These are phyloP conservation scores for Xerocomellus chrysenteron DNA, from an alignment of 768 basidiomycete species.

Conservation along the genomic window DNA sequence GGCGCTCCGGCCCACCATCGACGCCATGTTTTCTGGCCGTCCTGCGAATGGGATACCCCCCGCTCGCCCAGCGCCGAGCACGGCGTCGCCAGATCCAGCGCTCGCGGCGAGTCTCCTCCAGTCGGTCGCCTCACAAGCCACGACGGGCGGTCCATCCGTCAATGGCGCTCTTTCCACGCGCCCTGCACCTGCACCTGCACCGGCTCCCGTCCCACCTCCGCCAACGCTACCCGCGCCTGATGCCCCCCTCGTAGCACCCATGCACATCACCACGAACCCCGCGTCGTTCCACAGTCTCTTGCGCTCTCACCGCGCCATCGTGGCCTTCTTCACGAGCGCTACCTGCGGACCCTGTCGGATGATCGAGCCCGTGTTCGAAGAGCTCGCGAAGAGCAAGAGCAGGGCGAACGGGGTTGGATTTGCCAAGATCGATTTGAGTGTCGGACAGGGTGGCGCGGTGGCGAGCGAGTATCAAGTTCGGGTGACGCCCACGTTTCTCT, in stretches of 20 bases:
- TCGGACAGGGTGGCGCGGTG: conserved; percentile 61
- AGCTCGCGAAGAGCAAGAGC: conserved; percentile 65
- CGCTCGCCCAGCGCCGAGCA: conserved; percentile 25
- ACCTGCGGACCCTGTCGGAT: conserved; percentile 78
- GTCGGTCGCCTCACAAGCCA: conserved; percentile 53
- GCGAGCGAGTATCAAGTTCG: conserved; percentile 63
- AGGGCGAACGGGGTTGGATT: conserved; percentile 62
- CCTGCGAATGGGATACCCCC: conserved; percentile 33
- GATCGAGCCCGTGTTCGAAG: conserved; percentile 83
- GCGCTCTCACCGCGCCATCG: conserved; percentile 62
- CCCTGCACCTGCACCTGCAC: conserved; percentile 3
- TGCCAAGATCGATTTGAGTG: conserved; percentile 78
- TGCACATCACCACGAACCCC: conserved; percentile 73
- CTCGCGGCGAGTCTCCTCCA: conserved; percentile 56
- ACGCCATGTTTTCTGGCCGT: conserved; percentile 72
- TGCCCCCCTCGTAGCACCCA: conserved; percentile 53
- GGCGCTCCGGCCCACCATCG: conserved; percentile 85
- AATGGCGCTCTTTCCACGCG: neutral
- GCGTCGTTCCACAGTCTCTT: conserved; percentile 70
- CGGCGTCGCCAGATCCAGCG: conserved; percentile 44
- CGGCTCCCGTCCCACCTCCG: conserved; percentile 18
- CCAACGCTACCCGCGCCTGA: conserved; percentile 34
- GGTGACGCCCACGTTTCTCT: conserved; percentile 87
- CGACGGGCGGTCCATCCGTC: conserved; percentile 20
- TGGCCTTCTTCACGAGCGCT: conserved; percentile 79